Evolutionary conservation across 1,284 basidiomycete genomes (phyloP).

Genomic region (Phaffia rhodozyma): DNA sequence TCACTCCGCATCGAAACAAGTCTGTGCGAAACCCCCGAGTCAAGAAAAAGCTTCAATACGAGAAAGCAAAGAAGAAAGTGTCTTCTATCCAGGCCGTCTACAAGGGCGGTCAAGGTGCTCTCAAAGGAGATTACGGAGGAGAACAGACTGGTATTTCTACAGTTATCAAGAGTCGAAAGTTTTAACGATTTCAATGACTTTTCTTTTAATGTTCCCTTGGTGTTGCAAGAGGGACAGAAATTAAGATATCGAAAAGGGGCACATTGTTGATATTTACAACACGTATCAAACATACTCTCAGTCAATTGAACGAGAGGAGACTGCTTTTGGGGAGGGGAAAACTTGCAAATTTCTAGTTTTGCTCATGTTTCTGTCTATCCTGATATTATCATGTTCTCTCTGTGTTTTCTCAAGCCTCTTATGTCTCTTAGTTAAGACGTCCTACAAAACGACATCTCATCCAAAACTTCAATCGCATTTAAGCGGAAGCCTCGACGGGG

Average conservation of each 20-base stretch:
- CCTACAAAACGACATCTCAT: too few species aligned
- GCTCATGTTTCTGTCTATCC: too few species aligned
- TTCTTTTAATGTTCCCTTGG: not conserved
- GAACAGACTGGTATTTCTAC: conserved; percentile 66
- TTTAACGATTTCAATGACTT: conserved; percentile 24
- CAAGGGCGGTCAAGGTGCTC: conserved; percentile 59
- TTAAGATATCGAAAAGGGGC: too few species aligned
- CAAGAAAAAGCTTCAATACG: conserved; percentile 84
- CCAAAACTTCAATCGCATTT: not conserved
- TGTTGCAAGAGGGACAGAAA: too few species aligned
- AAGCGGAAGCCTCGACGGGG: conserved; percentile 49
- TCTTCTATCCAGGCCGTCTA: conserved; percentile 75
- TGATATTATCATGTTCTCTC: too few species aligned
- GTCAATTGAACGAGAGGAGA: too few species aligned
- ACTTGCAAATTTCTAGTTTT: too few species aligned
- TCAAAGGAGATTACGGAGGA: conserved; percentile 39
- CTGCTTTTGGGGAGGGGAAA: too few species aligned
- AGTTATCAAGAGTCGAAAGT: conserved; percentile 68
- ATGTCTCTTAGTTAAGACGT: too few species aligned
- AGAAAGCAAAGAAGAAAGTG: conserved; percentile 84
- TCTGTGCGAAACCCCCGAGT: conserved; percentile 82
- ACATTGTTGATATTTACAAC: too few species aligned
- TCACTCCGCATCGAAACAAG: conserved; percentile 77
- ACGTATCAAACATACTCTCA: too few species aligned
- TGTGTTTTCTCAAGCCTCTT: too few species aligned